A percentile compares a stretch with the other conserved stretches of the same genome.
Evolutionary conservation across 2,329 filamentous ascomycete species (phyloP).

Genomic region (Colletotrichum costaricense): DNA sequence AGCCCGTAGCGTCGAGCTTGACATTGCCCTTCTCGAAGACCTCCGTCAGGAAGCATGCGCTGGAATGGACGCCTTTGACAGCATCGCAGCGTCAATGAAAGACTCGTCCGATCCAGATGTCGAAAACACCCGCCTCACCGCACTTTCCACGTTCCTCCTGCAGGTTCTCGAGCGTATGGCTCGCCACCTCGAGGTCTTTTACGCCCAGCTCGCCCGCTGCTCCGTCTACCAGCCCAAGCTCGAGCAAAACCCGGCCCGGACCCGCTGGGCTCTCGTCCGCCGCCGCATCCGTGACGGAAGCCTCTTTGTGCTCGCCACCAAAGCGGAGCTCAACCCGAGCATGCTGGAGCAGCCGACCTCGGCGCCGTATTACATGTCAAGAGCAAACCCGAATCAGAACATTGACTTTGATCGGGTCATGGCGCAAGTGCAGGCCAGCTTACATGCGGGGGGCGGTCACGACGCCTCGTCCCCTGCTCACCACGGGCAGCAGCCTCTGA

Average conservation of each 20-base stretch:
- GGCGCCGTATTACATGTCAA: constrained; percentile 41
- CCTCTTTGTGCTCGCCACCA: constrained; percentile 60
- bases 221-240: constrained; percentile 63
- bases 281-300: constrained; percentile 61
- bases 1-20: constrained; percentile 58
- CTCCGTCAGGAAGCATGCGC: constrained; percentile 62
- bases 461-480: constrained; percentile 28
- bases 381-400: constrained; percentile 42
- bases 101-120: constrained; percentile 47
- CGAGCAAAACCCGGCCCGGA: constrained; percentile 63
- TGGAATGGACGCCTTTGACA: constrained; percentile 66
- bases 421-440: constrained; percentile 52
- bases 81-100: constrained; percentile 47
- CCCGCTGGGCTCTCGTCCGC: constrained; percentile 62
- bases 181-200: constrained; percentile 61
- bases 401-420: constrained; percentile 60
- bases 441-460: constrained; percentile 39
- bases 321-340: constrained; percentile 45
- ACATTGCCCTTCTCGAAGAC: constrained; percentile 64
- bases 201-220: constrained; percentile 59
- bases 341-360: constrained; percentile 41
- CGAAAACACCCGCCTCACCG: constrained; percentile 50
- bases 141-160: constrained; percentile 58
- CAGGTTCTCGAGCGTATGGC: constrained; percentile 65
- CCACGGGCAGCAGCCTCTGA: constrained; percentile 40